Conservation (phyloP, 306 rosid genomes). For the Vigna reflexopilosa region DNA sequence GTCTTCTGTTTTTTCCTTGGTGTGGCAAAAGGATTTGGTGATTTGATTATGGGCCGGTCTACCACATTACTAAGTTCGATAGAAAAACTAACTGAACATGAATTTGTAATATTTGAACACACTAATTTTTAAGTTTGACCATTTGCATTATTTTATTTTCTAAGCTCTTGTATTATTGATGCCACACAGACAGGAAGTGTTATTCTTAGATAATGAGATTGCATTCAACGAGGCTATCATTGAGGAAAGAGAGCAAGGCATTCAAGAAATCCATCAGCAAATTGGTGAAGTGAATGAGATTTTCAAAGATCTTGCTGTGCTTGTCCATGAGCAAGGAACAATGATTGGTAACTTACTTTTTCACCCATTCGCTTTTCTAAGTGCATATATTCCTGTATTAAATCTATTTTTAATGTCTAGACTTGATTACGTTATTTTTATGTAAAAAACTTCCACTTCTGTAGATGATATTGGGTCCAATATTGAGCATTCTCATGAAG, state of each 20-base stretch:
- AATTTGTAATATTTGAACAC: slow-evolving; percentile 30
- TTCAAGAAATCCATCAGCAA: slow-evolving; percentile 94
- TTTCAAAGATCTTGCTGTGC: slow-evolving; percentile 92
- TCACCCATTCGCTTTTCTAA: background rate
- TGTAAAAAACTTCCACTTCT: slow-evolving; percentile 38
- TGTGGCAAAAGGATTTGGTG: background rate
- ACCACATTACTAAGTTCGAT: slow-evolving; percentile 15
- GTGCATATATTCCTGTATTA: slow-evolving; percentile 6
- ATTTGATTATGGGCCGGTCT: slow-evolving; percentile 14
- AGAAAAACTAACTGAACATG: slow-evolving; percentile 14
- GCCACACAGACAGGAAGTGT: slow-evolving; percentile 88
- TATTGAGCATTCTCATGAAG: slow-evolving; percentile 78
- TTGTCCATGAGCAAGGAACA: slow-evolving; percentile 95
- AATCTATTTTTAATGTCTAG: slow-evolving; percentile 3
- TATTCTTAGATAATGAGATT: slow-evolving; percentile 86
- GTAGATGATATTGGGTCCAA: slow-evolving; percentile 89
- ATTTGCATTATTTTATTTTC: slow-evolving; percentile 31
- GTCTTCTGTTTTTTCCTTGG: background rate
- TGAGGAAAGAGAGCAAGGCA: slow-evolving; percentile 97
- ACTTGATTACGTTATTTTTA: slow-evolving; percentile 43
- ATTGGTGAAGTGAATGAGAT: slow-evolving; percentile 97
- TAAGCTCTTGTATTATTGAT: slow-evolving; percentile 40
- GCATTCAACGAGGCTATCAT: slow-evolving; percentile 95
- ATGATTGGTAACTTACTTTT: slow-evolving; percentile 68
- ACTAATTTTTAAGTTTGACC: slow-evolving; percentile 21